Evolutionary conservation across 2,329 filamentous ascomycete species (phyloP).

Genomic region (Neofusicoccum umdonicola): DNA sequence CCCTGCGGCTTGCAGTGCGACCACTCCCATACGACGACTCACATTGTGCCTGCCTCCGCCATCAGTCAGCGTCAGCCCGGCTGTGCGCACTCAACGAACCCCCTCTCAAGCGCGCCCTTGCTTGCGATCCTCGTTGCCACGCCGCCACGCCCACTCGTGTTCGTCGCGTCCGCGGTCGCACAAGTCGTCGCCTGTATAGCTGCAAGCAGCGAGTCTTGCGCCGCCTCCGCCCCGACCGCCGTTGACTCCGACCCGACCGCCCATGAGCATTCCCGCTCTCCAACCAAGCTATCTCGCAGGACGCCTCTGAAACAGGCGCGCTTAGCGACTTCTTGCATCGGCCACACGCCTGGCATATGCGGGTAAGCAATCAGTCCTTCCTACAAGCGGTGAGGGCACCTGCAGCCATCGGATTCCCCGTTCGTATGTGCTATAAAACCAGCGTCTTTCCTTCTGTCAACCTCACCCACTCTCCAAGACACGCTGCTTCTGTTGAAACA

Average conservation of each 20-base stretch:
- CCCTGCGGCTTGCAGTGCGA: background rate
- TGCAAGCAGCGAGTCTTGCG: background rate
- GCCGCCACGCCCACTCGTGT: background rate
- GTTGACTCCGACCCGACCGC: background rate
- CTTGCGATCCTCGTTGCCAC: background rate
- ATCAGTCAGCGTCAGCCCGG: conserved; percentile 1
- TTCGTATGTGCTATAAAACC: background rate
- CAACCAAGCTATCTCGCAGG: background rate
- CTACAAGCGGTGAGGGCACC: background rate
- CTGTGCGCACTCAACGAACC: background rate
- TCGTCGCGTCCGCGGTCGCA: background rate
- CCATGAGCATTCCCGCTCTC: background rate
- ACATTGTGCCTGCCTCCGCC: background rate
- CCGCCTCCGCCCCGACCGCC: background rate
- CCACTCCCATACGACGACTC: background rate
- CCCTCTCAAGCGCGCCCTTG: background rate
- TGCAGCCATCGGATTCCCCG: background rate
- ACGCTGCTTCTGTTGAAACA: no score
- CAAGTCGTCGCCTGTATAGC: background rate
- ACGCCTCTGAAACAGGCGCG: background rate
- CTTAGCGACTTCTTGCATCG: background rate
- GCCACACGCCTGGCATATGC: no score
- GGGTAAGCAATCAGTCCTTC: no score
- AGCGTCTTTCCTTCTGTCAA: background rate
- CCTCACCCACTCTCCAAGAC: no score